A percentile compares a stretch with the other conserved stretches of the same genome.
Conservation (phyloP, 495 filamentous ascomycete species). For the Talaromyces proteolyticus region DNA sequence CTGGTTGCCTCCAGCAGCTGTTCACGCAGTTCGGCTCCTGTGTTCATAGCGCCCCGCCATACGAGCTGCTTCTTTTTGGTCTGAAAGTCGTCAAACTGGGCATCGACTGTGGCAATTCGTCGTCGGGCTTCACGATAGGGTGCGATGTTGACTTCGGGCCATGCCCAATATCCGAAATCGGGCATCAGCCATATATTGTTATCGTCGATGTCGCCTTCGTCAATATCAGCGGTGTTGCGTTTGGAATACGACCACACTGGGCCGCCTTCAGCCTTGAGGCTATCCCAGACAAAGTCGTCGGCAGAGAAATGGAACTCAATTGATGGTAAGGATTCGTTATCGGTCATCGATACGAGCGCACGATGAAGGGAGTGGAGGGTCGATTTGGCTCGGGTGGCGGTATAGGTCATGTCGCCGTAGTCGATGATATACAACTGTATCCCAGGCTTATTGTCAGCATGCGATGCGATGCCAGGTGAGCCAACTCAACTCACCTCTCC, state of each 20-base stretch:
- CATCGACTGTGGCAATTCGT: constrained; percentile 30
- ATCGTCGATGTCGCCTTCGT: constrained; percentile 35
- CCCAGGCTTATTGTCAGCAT: not conserved
- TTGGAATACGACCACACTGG: constrained; percentile 17
- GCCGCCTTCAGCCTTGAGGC: constrained; percentile 2
- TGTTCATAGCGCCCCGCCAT: constrained; percentile 56
- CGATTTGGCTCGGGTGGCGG: constrained; percentile 16
- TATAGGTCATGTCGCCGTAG: constrained; percentile 21
- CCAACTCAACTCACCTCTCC: constrained; percentile 22
- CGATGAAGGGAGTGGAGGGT: constrained; percentile 39
- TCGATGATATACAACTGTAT: constrained; percentile 33
- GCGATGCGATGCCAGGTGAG: too few relatives aligned
- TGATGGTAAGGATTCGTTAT: constrained; percentile 46
- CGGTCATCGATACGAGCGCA: constrained; percentile 34
- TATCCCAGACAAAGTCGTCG: constrained; percentile 24
- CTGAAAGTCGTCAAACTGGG: constrained; percentile 23
- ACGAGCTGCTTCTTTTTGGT: constrained; percentile 59
- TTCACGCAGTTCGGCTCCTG: constrained; percentile 32
- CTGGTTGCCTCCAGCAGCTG: constrained; percentile 37
- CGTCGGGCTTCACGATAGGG: constrained; percentile 47
- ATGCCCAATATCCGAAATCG: constrained; percentile 75
- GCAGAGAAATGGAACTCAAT: constrained; percentile 55
- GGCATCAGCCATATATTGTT: constrained; percentile 63
- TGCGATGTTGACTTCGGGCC: constrained; percentile 56
- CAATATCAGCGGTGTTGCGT: constrained; percentile 37